These are phyloP conservation scores for Mucuna pruriens DNA, from an alignment of 306 rosid genomes.

Conservation along the genomic window DNA sequence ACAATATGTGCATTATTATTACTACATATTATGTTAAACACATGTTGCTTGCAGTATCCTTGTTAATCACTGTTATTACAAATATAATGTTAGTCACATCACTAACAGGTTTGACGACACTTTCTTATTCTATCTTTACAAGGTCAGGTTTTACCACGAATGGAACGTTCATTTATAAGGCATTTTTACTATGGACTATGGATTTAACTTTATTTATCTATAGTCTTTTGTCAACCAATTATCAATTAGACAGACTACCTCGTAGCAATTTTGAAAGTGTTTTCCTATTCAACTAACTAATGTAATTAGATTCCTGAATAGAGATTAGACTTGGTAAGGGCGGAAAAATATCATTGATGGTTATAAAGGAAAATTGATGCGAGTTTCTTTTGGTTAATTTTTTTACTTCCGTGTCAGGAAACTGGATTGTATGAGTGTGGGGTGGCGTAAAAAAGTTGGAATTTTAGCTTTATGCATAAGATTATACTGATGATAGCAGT, in stretches of 20 bases:
- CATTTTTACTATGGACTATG: background rate
- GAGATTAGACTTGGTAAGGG: background rate
- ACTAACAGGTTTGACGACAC: background rate
- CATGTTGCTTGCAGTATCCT: background rate
- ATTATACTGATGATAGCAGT: slow-evolving; percentile 17
- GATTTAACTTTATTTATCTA: background rate
- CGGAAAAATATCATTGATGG: slow-evolving; percentile 5
- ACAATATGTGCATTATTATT: background rate
- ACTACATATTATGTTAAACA: background rate
- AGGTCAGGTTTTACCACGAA: background rate
- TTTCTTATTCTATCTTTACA: background rate
- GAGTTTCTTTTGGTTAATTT: background rate
- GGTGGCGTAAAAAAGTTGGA: background rate
- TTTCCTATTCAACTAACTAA: background rate
- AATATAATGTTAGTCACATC: background rate
- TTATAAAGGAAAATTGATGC: background rate
- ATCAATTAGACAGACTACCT: slow-evolving; percentile 4
- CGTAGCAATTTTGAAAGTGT: background rate
- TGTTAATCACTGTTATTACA: background rate
- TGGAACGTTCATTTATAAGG: background rate
- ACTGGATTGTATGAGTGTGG: background rate
- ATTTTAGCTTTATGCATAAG: background rate
- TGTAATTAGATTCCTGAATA: background rate
- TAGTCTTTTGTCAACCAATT: slow-evolving; percentile 6
- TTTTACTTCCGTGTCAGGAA: background rate